These are phyloP conservation scores for Chlorella vulgaris DNA, from an alignment of 139 green algal species.

Conservation along the genomic window DNA sequence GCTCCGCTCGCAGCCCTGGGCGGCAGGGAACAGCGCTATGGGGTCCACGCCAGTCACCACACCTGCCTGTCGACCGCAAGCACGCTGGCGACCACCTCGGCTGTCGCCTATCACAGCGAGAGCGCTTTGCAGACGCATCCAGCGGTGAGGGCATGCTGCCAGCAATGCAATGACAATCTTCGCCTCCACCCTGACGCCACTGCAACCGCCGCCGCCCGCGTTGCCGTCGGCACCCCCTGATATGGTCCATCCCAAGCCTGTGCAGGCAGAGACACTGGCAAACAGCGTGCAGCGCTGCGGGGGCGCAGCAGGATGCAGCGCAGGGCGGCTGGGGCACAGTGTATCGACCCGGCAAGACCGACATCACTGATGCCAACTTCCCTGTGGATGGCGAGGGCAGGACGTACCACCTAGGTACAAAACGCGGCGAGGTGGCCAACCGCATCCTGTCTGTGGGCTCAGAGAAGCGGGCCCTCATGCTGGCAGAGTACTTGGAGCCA, in stretches of 20 bases:
- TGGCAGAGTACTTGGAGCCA: constrained; percentile 62
- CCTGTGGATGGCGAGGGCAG: constrained; percentile 69
- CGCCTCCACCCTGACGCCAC: no score
- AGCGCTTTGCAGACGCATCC: no score
- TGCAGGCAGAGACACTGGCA: neutral
- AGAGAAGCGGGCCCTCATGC: constrained; percentile 60
- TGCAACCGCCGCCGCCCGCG: neutral
- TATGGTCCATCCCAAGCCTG: no score
- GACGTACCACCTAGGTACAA: constrained; percentile 77
- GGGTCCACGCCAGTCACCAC: no score
- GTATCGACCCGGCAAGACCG: constrained; percentile 5
- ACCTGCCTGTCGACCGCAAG: no score
- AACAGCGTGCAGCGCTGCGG: no score
- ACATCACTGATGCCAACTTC: constrained; percentile 73
- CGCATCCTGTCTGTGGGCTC: constrained; percentile 76
- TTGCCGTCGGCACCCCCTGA: no score
- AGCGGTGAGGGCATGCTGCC: no score
- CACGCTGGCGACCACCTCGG: no score
- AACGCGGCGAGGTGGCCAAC: constrained; percentile 73
- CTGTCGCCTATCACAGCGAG: no score
- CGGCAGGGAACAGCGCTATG: no score
- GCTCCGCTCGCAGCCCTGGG: no score
- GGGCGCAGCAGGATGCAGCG: neutral
- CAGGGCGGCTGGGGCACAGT: neutral
- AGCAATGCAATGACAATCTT: neutral